Evolutionary conservation across 2,329 filamentous ascomycete genomes (phyloP).

Genomic region (Alternaria hordeiaustralica): DNA sequence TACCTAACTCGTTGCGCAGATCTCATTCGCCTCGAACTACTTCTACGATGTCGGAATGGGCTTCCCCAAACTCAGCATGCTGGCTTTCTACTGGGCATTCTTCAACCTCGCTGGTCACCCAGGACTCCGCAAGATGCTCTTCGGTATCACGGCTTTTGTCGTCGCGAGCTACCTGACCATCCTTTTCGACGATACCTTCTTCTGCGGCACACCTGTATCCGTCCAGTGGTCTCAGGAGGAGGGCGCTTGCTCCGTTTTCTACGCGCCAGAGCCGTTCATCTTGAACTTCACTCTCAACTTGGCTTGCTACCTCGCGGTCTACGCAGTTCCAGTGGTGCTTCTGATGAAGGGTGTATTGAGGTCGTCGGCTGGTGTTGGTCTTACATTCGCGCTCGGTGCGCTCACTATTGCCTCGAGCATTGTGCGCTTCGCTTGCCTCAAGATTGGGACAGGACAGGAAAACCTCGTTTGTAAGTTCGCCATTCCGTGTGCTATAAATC

Average conservation of each 20-base stretch:
- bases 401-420: constrained; percentile 27
- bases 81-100: constrained; percentile 31
- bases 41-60: constrained; percentile 36
- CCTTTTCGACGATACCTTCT: constrained; percentile 31
- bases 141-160: constrained; percentile 25
- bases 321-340: constrained; percentile 21
- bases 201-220: constrained; percentile 25
- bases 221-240: constrained; percentile 32
- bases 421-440: constrained; percentile 25
- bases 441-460: constrained; percentile 28
- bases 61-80: constrained; percentile 34
- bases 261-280: constrained; percentile 31
- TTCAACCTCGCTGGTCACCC: constrained; percentile 27
- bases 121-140: constrained; percentile 31
- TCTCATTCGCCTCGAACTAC: constrained; percentile 33
- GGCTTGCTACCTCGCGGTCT: constrained; percentile 28
- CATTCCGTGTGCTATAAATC: accelerated
- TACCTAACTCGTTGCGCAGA: constrained; percentile 5
- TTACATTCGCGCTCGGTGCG: constrained; percentile 25
- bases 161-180: constrained; percentile 27
- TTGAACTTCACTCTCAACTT: constrained; percentile 33
- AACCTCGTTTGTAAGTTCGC: constrained; percentile 33
- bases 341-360: constrained; percentile 17
- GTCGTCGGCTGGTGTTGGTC: constrained; percentile 15
- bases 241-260: constrained; percentile 30